Evolutionary conservation across 1,139 yeast species (phyloP).

Genomic region (Lizanozyma gosingica): DNA sequence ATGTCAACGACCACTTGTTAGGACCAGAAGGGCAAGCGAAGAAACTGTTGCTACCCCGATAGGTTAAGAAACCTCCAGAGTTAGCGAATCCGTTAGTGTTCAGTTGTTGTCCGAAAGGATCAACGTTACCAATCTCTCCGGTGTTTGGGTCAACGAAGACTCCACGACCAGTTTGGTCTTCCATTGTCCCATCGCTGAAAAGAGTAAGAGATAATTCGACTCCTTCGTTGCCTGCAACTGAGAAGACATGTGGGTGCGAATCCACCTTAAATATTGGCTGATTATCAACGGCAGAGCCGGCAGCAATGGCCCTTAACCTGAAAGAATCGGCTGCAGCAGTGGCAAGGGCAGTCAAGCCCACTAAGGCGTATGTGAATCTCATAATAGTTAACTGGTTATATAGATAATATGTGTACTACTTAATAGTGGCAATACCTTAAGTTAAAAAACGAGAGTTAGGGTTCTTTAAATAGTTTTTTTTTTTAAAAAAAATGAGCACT

Average conservation of each 20-base stretch:
- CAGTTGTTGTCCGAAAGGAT: constrained; percentile 8
- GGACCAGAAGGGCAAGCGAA: constrained; percentile 14
- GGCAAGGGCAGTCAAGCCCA: constrained; percentile 15
- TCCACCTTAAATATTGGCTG: constrained; percentile 13
- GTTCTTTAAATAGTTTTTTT: not conserved
- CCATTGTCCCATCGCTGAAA: constrained; percentile 17
- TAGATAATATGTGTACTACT: too few relatives aligned
- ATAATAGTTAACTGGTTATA: constrained; percentile 5
- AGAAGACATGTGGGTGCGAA: constrained; percentile 17
- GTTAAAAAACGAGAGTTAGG: too few relatives aligned
- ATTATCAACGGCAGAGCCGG: constrained; percentile 12
- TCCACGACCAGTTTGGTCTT: constrained; percentile 18
- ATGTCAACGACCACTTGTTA: constrained; percentile 6
- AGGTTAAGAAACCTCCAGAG: constrained; percentile 8
- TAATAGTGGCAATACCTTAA: too few relatives aligned
- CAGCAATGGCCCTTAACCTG: constrained; percentile 13
- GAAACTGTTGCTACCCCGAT: constrained; percentile 10
- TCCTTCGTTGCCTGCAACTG: constrained; percentile 12
- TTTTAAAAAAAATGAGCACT: too few relatives aligned
- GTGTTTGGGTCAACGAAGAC: constrained; percentile 14
- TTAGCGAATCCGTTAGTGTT: constrained; percentile 13
- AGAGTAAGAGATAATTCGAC: constrained; percentile 11
- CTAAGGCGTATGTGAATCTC: constrained; percentile 5
- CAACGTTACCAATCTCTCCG: constrained; percentile 9
- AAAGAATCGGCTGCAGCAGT: constrained; percentile 14